These are phyloP conservation scores for Pycnococcus provasolii DNA, from an alignment of 139 green algal genomes.

Conservation along the genomic window DNA sequence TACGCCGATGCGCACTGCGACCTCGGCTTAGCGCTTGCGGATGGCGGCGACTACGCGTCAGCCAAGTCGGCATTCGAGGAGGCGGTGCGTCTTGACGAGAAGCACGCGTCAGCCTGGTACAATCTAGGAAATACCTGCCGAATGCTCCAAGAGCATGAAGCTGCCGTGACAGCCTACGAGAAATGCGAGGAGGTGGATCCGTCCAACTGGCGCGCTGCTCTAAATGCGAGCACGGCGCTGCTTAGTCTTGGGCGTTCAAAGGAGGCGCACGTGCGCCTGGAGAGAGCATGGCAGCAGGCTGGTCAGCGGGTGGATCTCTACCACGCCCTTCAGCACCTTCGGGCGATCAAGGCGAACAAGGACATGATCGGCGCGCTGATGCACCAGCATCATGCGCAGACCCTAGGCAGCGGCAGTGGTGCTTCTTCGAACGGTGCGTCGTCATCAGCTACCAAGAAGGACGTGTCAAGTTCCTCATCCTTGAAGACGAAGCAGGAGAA, in stretches of 20 bases:
- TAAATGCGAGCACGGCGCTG: slow-evolving; percentile 50
- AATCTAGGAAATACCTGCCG: slow-evolving; percentile 44
- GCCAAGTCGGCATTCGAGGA: slow-evolving; percentile 35
- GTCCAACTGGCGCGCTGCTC: slow-evolving; percentile 42
- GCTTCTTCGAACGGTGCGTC: background rate
- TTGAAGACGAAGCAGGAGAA: too few species aligned
- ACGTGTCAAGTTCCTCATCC: too few species aligned
- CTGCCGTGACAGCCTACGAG: slow-evolving; percentile 22
- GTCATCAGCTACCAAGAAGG: background rate
- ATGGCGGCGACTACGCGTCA: slow-evolving; percentile 32
- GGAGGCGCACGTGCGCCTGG: slow-evolving; percentile 29
- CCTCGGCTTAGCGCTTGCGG: slow-evolving; percentile 42
- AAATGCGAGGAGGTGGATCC: slow-evolving; percentile 37
- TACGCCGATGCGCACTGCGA: slow-evolving; percentile 55
- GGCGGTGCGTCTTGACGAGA: slow-evolving; percentile 28
- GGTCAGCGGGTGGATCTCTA: slow-evolving; percentile 31
- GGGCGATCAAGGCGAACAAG: slow-evolving; percentile 25
- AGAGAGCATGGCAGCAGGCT: background rate
- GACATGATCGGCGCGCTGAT: background rate
- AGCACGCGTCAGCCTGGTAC: slow-evolving; percentile 46
- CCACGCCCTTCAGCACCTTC: slow-evolving; percentile 29
- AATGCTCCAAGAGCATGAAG: too few species aligned
- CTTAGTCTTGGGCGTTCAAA: slow-evolving; percentile 32
- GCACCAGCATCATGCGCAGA: background rate
- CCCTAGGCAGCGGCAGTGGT: background rate